Percentiles rank a stretch among this genome's conserved stretches.
phyloP scores from a whole-genome alignment of 495 filamentous ascomycete species.

The Opeltia flavorubescens region DNA sequence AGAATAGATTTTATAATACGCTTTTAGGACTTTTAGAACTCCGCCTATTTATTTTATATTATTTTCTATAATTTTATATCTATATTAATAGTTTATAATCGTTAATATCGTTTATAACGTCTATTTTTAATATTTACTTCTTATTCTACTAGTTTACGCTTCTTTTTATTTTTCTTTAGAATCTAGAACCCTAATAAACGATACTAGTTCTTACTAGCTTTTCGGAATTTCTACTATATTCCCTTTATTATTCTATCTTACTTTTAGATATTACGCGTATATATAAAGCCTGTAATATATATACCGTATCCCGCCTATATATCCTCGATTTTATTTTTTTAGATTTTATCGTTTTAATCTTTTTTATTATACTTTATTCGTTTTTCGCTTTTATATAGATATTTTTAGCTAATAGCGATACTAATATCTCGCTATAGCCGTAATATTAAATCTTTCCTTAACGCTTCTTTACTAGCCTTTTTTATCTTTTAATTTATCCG shows the following conservation, averaged over 20 bases:
- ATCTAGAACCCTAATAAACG: background rate
- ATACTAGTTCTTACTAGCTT: no score
- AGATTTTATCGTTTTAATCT: no score
- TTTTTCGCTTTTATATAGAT: no score
- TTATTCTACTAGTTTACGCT: no score
- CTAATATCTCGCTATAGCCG: no score
- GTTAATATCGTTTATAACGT: no score
- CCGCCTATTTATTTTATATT: constrained; percentile 1
- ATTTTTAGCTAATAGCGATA: no score
- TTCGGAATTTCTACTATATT: background rate
- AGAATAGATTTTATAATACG: constrained; percentile 62
- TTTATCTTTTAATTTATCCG: no score
- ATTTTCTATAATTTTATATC: constrained; percentile 8
- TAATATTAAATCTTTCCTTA: no score
- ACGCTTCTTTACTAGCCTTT: no score
- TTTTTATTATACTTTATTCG: no score
- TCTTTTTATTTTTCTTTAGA: background rate
- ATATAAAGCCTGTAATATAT: constrained; percentile 9
- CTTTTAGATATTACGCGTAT: constrained; percentile 5
- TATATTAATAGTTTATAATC: constrained; percentile 4
- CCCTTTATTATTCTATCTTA: constrained; percentile 11
- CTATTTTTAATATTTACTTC: background rate
- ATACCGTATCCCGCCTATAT: constrained; percentile 4
- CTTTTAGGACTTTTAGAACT: constrained; percentile 49
- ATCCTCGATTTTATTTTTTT: no score